phyloP scores from a whole-genome alignment of 2,329 filamentous ascomycete genomes.

The Paraphaeosphaeria minitans region DNA sequence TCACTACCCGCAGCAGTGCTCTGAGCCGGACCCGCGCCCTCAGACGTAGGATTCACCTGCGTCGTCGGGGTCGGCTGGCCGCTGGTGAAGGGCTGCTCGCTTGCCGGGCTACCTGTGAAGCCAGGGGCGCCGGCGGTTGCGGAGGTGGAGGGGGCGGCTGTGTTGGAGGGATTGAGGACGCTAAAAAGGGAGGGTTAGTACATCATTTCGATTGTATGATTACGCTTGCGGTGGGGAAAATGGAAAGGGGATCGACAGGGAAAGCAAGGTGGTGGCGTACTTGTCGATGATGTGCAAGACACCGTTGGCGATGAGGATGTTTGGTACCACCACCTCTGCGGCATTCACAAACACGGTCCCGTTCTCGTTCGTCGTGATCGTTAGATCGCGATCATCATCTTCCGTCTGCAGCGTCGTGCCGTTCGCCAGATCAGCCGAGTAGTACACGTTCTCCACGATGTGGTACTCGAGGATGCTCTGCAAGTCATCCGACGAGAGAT shows the following conservation, averaged over 20 bases:
- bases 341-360: conserved; percentile 51
- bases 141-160: conserved; percentile 51
- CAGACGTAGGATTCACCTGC: conserved; percentile 43
- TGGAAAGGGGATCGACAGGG: too few species aligned
- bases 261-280: conserved; percentile 18
- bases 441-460: conserved; percentile 62
- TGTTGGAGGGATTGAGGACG: conserved; percentile 62
- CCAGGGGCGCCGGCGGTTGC: conserved; percentile 57
- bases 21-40: conserved; percentile 34
- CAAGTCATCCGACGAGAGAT: conserved; percentile 56
- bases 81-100: conserved; percentile 60
- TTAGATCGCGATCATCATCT: conserved; percentile 45
- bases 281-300: conserved; percentile 61
- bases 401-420: conserved; percentile 46
- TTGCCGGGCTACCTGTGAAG: conserved; percentile 59
- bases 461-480: conserved; percentile 66
- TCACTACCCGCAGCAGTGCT: conserved; percentile 14
- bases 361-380: conserved; percentile 43
- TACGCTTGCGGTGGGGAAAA: too few species aligned
- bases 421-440: conserved; percentile 54
- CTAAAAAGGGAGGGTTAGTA: conserved; percentile 14
- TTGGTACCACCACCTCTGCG: conserved; percentile 48
- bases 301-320: conserved; percentile 53
- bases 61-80: conserved; percentile 56
- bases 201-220: background rate